A percentile compares a stretch with the other conserved stretches of the same genome.
phyloP scores from a whole-genome alignment of 805 yeast species.

The Kodamaea sagamina region DNA sequence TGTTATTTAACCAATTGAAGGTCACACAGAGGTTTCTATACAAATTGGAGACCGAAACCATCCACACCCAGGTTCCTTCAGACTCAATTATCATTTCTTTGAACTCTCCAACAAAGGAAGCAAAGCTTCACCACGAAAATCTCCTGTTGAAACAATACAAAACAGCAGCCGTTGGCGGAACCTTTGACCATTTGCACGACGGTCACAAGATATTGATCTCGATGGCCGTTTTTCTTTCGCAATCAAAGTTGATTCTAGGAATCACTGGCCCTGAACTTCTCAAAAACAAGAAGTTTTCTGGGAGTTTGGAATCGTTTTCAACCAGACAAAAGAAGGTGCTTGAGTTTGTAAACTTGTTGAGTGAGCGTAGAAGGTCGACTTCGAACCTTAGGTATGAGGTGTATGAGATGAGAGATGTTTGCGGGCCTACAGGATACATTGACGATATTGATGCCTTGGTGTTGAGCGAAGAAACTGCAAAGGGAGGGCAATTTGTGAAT shows the following conservation, averaged over 20 bases:
- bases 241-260: conserved; percentile 66
- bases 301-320: conserved; percentile 60
- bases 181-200: conserved; percentile 94
- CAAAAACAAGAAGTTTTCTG: conserved; percentile 71
- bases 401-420: conserved; percentile 73
- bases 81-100: background rate
- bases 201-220: conserved; percentile 89
- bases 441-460: conserved; percentile 76
- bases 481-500: conserved; percentile 78
- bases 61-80: background rate
- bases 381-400: conserved; percentile 45
- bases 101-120: conserved; percentile 1
- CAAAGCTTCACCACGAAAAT: background rate
- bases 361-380: conserved; percentile 12
- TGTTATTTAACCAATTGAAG: conserved; percentile 26
- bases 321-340: conserved; percentile 49
- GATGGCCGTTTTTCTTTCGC: conserved; percentile 64
- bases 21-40: conserved; percentile 2
- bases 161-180: conserved; percentile 82
- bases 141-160: conserved; percentile 11
- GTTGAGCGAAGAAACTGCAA: conserved; percentile 74
- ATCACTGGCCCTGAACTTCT: conserved; percentile 76
- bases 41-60: background rate
- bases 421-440: conserved; percentile 89
- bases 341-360: conserved; percentile 43